Evolutionary conservation across 1,284 basidiomycete species (phyloP), one percentile per base, ranked within the genome.

Genomic region (Ustilago shanxiensis): DNA sequence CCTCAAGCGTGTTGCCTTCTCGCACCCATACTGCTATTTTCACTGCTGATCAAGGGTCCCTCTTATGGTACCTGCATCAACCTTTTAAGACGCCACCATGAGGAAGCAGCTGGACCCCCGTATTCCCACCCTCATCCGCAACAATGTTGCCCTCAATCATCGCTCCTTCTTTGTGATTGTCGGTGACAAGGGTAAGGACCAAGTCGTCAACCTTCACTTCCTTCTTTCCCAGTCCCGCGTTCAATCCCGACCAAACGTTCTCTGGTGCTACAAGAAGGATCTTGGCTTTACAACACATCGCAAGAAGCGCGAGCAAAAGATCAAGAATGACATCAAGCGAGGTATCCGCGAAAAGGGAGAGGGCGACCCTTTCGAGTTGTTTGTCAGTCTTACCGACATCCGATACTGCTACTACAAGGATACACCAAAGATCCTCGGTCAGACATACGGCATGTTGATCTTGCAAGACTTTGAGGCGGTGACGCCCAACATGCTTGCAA

Each of bases 401-500:
- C 92, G 96, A 72, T 99, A 99, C 89, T 84, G 83, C 77, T 85
- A 85, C 80, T 85, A 85, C 78, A 85, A 85, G 75, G 84, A 85
- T 50, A 83, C 84, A 9, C 79, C 82, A 39, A 84, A 85, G 68
- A 82, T 85, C 26, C 91, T 99, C 33, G 97, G 97, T 82, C 94
- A 98, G 86, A 99, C 97, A 0, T 98, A 93, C 87, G 96, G 96
- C 51, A 99, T 99, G 95, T 92, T 95, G 74, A 91, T 99, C 9
- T 88, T 99, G 64, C 97, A 99, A 88, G 97, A 99, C 85, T 99
- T 99, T 81, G 97, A 99, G 86, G 96, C 97, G 3, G 91, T 99
- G 77, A 99, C 97, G 1, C 97, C 97, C 31, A 99, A 99, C 88
- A 88, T 98, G 65, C 91, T 99, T 31, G 97, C 97, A 6, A 89